A percentile compares a stretch with the other conserved stretches of the same genome.
Conservation (phyloP, 352 stramenopile species). For the Thalassiosira delicatula region DNA sequence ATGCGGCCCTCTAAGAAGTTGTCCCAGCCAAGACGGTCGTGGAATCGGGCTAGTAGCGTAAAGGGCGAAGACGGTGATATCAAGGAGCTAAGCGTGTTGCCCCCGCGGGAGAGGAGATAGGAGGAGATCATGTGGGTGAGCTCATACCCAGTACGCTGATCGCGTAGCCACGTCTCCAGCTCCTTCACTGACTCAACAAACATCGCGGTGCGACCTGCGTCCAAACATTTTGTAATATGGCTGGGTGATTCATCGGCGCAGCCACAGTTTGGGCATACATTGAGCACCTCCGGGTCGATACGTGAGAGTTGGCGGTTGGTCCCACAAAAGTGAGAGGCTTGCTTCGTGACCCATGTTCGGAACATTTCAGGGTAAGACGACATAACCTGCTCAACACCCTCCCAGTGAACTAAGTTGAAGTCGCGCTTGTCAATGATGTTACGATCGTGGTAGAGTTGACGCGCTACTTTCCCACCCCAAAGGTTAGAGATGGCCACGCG, state of each 20-base stretch:
- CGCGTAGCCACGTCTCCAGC: neutral
- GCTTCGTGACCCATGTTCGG: slow-evolving; percentile 34
- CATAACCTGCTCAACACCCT: slow-evolving; percentile 14
- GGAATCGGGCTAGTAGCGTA: neutral
- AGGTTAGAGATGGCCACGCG: neutral
- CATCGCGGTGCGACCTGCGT: neutral
- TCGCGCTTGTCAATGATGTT: neutral
- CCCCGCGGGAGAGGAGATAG: neutral
- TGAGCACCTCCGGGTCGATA: neutral
- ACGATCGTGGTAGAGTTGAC: neutral
- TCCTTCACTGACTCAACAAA: neutral
- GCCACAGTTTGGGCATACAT: neutral
- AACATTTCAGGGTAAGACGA: slow-evolving; percentile 16
- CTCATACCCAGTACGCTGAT: neutral
- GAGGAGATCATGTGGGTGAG: neutral
- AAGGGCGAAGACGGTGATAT: neutral
- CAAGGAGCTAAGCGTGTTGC: neutral
- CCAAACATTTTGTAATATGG: neutral
- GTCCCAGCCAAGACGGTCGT: slow-evolving; percentile 43
- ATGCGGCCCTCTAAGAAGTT: slow-evolving; percentile 42
- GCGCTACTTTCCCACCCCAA: neutral
- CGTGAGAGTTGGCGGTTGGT: slow-evolving; percentile 15
- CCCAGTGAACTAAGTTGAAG: slow-evolving; percentile 37
- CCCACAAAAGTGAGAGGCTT: slow-evolving; percentile 26
- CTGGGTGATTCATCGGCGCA: neutral